phyloP scores from a whole-genome alignment of 2,329 filamentous ascomycete genomes.

The Fusarium robinianum region DNA sequence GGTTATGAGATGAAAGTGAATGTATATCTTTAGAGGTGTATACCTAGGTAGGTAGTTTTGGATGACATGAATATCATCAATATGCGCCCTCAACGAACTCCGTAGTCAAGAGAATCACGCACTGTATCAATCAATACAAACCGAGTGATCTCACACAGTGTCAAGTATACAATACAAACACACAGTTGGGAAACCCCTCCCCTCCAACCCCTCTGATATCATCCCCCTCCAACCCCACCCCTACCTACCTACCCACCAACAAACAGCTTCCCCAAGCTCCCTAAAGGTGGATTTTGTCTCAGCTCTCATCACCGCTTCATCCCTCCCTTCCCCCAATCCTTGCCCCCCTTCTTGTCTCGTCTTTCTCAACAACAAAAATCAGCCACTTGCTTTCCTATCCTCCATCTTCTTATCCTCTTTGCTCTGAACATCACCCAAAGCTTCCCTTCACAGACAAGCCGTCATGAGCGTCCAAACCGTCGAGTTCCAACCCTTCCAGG shows the following conservation, averaged over 20 bases:
- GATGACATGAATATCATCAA: conserved; percentile 14
- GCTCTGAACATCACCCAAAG: conserved; percentile 8
- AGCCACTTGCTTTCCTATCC: not conserved
- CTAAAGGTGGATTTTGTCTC: conserved; percentile 23
- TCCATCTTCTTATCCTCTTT: conserved; percentile 6
- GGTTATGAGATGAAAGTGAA: too few relatives aligned
- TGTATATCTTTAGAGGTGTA: too few relatives aligned
- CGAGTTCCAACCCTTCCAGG: conserved; percentile 80
- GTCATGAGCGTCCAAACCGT: conserved; percentile 77
- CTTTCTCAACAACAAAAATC: conserved; percentile 28
- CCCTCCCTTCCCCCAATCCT: conserved; percentile 9
- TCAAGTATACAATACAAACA: conserved; percentile 12
- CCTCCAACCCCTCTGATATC: conserved; percentile 40
- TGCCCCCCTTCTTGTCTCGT: conserved; percentile 4
- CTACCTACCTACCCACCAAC: too few relatives aligned
- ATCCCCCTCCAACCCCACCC: conserved; percentile 33
- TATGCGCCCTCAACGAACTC: conserved; percentile 16
- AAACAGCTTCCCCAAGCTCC: conserved; percentile 39
- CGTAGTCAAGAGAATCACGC: not conserved
- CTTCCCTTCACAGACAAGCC: conserved; percentile 14
- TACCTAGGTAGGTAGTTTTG: too few relatives aligned
- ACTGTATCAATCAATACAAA: conserved; percentile 10
- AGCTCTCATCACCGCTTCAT: conserved; percentile 14
- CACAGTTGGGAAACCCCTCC: too few relatives aligned
- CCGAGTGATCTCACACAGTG: conserved; percentile 27